Percentiles rank a stretch among this genome's conserved stretches.
These are phyloP conservation scores for Neonothopanus nambi DNA, from an alignment of 1,284 basidiomycete genomes.

Conservation along the genomic window DNA sequence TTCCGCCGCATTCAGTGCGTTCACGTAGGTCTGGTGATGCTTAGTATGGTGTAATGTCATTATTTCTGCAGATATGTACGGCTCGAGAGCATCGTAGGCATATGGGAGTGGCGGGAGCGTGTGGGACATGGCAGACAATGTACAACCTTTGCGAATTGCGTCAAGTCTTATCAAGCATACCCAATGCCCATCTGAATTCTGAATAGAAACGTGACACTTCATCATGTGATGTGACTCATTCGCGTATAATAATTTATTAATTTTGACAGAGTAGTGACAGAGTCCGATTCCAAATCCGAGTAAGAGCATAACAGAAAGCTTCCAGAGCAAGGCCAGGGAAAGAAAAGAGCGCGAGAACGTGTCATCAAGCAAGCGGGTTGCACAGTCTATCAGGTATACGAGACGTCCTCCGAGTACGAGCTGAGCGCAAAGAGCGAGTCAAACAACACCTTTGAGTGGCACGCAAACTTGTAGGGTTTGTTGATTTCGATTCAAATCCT, in stretches of 20 bases:
- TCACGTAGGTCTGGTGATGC: constrained; percentile 85
- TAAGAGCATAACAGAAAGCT: no score
- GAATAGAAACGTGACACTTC: no score
- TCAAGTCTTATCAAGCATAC: no score
- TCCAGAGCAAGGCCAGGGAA: no score
- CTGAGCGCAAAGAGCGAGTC: no score
- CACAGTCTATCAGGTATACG: constrained; percentile 12
- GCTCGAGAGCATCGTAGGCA: constrained; percentile 85
- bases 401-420: constrained; percentile 1
- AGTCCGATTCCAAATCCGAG: no score
- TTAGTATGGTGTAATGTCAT: constrained; percentile 87
- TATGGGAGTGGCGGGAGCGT: constrained; percentile 85
- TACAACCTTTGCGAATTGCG: no score
- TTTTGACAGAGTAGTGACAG: no score
- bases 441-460: neutral
- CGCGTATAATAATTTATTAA: no score
- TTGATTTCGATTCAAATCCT: neutral
- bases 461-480: neutral
- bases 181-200: no score
- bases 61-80: constrained; percentile 79
- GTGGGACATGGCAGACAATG: constrained; percentile 39
- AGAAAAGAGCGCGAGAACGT: no score
- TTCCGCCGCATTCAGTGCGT: constrained; percentile 76
- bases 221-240: no score
- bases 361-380: neutral